Percentiles rank a stretch among this genome's conserved stretches.
These are phyloP conservation scores for Boletus rubescentipes DNA, from an alignment of 768 basidiomycete genomes.

Conservation along the genomic window DNA sequence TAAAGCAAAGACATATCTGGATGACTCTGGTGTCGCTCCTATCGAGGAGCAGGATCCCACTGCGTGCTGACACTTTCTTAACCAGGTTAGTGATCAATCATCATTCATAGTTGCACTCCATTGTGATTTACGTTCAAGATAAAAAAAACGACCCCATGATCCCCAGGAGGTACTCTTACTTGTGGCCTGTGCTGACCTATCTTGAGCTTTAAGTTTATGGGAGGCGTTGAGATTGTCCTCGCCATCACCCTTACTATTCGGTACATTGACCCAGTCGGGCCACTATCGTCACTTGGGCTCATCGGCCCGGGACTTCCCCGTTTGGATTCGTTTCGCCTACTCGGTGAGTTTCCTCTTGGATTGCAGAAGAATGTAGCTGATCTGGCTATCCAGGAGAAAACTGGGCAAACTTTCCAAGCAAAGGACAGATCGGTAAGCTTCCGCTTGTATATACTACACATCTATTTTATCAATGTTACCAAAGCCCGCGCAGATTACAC, in stretches of 20 bases:
- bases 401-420: slow-evolving; percentile 3
- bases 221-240: neutral
- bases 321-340: slow-evolving; percentile 11
- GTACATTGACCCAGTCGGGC: neutral
- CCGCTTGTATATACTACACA: neutral
- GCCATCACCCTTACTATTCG: no score
- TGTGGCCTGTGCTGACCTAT: slow-evolving; percentile 18
- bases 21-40: neutral
- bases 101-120: neutral
- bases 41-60: slow-evolving; percentile 13
- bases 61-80: slow-evolving; percentile 11
- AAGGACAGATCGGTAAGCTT: neutral
- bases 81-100: slow-evolving; percentile 8
- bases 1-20: neutral
- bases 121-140: slow-evolving; percentile 5
- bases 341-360: slow-evolving; percentile 2
- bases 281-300: neutral
- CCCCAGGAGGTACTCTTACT: slow-evolving; percentile 12
- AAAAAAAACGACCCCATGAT: slow-evolving; percentile 11
- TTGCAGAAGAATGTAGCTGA: neutral
- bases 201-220: slow-evolving; percentile 7
- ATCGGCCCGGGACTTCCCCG: slow-evolving; percentile 2
- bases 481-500: neutral
- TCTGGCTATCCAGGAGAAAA: slow-evolving; percentile 7
- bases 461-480: neutral